Evolutionary conservation across 2,329 filamentous ascomycete genomes (phyloP), one percentile per base, ranked within the genome.

Genomic region (Botrytis tulipae): DNA sequence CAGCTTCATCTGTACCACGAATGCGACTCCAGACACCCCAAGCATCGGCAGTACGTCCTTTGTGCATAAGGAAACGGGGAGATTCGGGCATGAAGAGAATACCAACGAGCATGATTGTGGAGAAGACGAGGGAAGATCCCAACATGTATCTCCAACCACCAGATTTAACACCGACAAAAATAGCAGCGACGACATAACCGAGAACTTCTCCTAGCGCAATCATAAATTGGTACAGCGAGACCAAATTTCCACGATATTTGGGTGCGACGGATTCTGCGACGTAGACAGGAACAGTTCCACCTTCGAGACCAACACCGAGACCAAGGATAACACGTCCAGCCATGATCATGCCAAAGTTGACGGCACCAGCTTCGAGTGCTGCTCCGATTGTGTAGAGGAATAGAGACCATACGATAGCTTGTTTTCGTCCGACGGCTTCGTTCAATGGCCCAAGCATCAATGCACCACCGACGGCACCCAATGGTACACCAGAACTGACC

Each of bases 61-160:
- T 91, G 85, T 92, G 90, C 86, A 93, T 89, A 37, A 93, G 84
- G 82, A 85, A 93, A 46, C 91, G 87, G 0, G 91, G 91, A 5
- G 85, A 88, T 80, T 93, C 91, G 0, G 91, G 91, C 79, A 93
- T 87, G 83, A 91, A 93, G 1, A 93, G 83, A 86, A 93, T 93
- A 70, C 91, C 90, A 54, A 84, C 73, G 35, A 86, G 82, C 84
- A 90, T 88, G 77, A 88, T 87, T 46, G 87, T 90, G 0, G 89
- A 92, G 82, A 93, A 93, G 60, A 93, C 80, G 2, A 93, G 86
- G 0, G 91, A 93, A 1, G 89, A 92, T 7, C 91, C 91, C 1
- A 93, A 87, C 74, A 93, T 93, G 80, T 89, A 93, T 54, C 91
- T 86, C 91, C 91, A 93, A 83, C 90, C 91, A 25, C 91, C 91